Base-by-base conservation (phyloP, 1,139 yeast species). In the Pichia kudriavzevii region DNA sequence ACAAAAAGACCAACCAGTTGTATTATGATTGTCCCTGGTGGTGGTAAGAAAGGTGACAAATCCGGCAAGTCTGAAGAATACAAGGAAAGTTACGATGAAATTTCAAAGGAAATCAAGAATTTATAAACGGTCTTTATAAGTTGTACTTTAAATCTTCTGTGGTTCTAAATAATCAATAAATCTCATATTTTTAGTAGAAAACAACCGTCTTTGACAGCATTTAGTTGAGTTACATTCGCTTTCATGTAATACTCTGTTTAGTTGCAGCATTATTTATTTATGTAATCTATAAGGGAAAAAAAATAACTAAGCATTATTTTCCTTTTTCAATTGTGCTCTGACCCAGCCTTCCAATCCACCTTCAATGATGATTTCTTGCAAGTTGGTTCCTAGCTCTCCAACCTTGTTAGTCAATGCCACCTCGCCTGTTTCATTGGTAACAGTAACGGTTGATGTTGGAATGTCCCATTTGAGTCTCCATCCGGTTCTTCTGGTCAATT, bases 291-390 rank as follows among this genome's bases (percentile, higher is more conserved):
- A 30, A 16, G 16, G 12, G 23, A 27, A 21, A 22, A 26, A 25
- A 24, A 22, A 27, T 23, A 32, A 32, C n/a, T n/a, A n/a, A n/a
- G n/a, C n/a, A n/a, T n/a, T n/a, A 28, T 31, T 23, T 36, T 51
- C 50, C 36, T 52, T 54, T 49, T 61, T 61, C 42, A 82, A 66
- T 59, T 82, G 83, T 30, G 88, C 71, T 61, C 75, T 81, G 43
- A 91, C 97, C 98, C 98, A 91, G 31, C 95, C 94, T 69, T 91
- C 99, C 43, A 91, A 75, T 35, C 99, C 99, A 32, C 98, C 98
- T 60, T 87, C 81, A 49, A 91, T 88, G 48, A 91, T 91, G 51
- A 91, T 91, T 50, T 91, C 98, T 64, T 91, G 99, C 56, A 91
- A 70, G 59, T 88, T 88, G 41, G 88, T 78, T 47, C 98, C 97